Evolutionary conservation across 768 basidiomycete species (phyloP), one percentile per base, ranked within the genome.

Genomic region (Lepiota venenata): DNA sequence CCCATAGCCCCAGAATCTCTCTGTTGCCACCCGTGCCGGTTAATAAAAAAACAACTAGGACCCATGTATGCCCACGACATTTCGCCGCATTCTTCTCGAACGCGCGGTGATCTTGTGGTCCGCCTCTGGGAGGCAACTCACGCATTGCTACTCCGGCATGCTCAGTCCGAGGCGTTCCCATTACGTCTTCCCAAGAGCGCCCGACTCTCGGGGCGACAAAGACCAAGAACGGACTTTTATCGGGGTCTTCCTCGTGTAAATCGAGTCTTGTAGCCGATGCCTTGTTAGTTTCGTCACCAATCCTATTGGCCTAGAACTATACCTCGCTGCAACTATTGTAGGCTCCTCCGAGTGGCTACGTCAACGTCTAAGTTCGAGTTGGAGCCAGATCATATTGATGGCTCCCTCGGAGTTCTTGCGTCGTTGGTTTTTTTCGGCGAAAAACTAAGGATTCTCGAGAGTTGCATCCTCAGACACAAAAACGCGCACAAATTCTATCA

Each of bases 51-150:
- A 4, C 41, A 54, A 18, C 45, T 40, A 18, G 32, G 35, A 44
- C 32, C 29, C 29, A 25, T 35, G 22, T 11, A 9, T 38, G 22
- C 12, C 52, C 45, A 54, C 52, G 52, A 40, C 10, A 47, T 54
- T 54, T 54, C 52, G 45, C 52, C 52, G 52, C 47, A 25, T 20
- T 37, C 18, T 40, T 54, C 52, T 44, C 52, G 47, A n/a, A 35
- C 25, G 25, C 25, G 22, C 16, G 44, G 22, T 29, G 37, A 39
- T 47, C 45, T 47, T 40, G 50, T 35, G 45, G 45, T 12, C 8
- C n/a, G n/a, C 21, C 36, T 32, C 22, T 39, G 44, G 18, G 36
- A 27, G 25, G 52, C 45, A 53, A 40, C 37, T 22, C 27, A 37
- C 18, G 29, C 29, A 16, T 16, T 35, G 25, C 32, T 32, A 20